Evolutionary conservation across 2,329 filamentous ascomycete species (phyloP), one percentile per base, ranked within the genome.

Genomic region (Nigrospora osmanthi): DNA sequence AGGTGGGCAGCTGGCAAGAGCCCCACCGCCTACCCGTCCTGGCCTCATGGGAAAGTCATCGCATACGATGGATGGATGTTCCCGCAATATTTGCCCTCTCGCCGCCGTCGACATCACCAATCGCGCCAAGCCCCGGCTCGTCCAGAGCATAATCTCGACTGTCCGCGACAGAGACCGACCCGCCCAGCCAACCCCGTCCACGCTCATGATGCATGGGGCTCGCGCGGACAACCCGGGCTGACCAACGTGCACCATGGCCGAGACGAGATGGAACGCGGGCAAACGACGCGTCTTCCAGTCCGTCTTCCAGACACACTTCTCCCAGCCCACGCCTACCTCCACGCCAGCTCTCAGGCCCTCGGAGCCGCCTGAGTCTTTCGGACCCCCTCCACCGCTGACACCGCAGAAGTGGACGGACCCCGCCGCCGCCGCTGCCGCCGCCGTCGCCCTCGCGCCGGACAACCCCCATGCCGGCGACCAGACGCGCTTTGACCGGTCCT

Each of bases 401-500:
- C 52, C 56, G 14, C 46, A 42, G 49, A 56, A 52, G 40, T 49
- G 50, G 52, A 51, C 37, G 42, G 45, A 50, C 48, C 42, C 47
- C 43, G 47, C 50, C 51, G 44, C 51, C 48, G 44, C 50, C 52
- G 47, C 54, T 55, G 43, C 43, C 42, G 37, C 43, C 40, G 46
- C 43, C 43, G 46, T 47, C 46, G 34, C 52, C 30, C 40, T 49
- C 32, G 49, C 58, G 19, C 51, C 53, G 37, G 55, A 54, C 38
- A 54, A 58, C 42, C 34, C 49, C 38, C 53, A 64, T 46, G 58
- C 63, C 42, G 62, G 66, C 48, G 71, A 80, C 51, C 80, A 82
- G 61, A 67, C 72, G 44, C 70, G 69, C 50, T 81, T 74, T 70
- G 78, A 83, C 56, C 67, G 74, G 49, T 77, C 80, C 47, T 84